Percentiles rank a stretch among this genome's conserved stretches.
Evolutionary conservation across 2,329 filamentous ascomycete genomes (phyloP).

Genomic region (Calonectria pseudoreteaudii): DNA sequence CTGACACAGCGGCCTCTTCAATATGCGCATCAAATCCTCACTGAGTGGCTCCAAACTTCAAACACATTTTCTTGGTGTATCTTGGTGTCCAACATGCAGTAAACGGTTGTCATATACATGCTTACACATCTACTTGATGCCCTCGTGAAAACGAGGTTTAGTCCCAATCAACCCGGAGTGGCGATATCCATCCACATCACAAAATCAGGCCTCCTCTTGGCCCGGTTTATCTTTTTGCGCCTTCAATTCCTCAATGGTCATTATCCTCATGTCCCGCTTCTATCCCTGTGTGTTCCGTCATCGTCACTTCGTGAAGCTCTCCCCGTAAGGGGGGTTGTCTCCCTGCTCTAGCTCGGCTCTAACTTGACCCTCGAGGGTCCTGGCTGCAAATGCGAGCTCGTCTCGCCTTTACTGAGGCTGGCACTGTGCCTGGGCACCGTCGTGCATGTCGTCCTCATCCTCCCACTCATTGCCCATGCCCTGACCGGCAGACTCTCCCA

Average conservation of each 20-base stretch:
- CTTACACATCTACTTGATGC: slow-evolving; percentile 12
- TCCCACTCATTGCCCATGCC: slow-evolving; percentile 75
- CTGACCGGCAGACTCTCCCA: slow-evolving; percentile 79
- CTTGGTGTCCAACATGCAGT: not conserved
- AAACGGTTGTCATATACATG: slow-evolving; percentile 14
- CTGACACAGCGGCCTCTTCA: not conserved
- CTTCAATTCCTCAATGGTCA: not conserved
- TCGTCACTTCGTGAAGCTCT: slow-evolving; percentile 42
- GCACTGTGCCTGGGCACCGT: slow-evolving; percentile 73
- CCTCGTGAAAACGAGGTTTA: slow-evolving; percentile 7
- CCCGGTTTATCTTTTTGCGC: not conserved
- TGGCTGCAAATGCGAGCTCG: not conserved
- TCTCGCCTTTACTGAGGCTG: slow-evolving; percentile 72
- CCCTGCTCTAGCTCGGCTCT: slow-evolving; percentile 24
- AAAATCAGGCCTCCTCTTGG: not conserved
- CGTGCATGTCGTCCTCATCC: slow-evolving; percentile 78
- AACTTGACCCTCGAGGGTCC: slow-evolving; percentile 12
- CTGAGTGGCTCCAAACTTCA: not conserved
- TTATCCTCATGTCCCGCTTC: slow-evolving; percentile 3
- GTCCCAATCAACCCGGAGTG: slow-evolving; percentile 10
- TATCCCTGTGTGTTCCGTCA: slow-evolving; percentile 30
- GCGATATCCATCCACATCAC: slow-evolving; percentile 13
- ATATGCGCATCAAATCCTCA: too few relatives aligned
- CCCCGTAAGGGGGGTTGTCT: slow-evolving; percentile 19
- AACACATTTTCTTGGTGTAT: not conserved